Evolutionary conservation across 1,284 basidiomycete genomes (phyloP), one percentile per base, ranked within the genome.

Genomic region (Cryptococcus sp.): DNA sequence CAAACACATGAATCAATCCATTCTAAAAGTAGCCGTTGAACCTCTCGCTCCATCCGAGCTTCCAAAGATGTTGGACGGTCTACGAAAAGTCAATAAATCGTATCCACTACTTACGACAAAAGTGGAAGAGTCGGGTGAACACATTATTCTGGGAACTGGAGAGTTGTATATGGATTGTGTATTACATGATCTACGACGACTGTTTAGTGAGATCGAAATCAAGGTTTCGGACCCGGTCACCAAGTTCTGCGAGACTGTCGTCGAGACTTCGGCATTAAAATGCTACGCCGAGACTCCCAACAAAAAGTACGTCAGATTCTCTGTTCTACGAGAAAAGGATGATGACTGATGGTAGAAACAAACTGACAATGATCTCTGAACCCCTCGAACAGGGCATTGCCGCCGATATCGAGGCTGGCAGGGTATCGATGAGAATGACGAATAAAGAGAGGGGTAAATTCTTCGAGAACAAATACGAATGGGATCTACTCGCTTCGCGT

Each of bases 141-240:
- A 99, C 74, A 88, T 98, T 52, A 78, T 98, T 49, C 84, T 98
- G 57, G 96, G 96, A 44, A 98, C 96, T 0, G 96, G 96, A 49
- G 96, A 99, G 73, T 78, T 99, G 46, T 98, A 96, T 76, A 80
- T 99, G 64, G 96, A 99, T 73, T 96, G 87, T 60, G 88, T 97
- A 42, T 84, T 99, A 85, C 93, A 98, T 70, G 96, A 99, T 76
- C 77, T 99, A 57, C 82, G 96, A 55, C 83, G 83, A 57, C 72
- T 98, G 57, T 99, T 96, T 77, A 85, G 89, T 43, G 96, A 98
- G 78, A 97, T 98, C 62, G 96, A 99, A 81, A 97, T 99, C 80
- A 98, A 98, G 78, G 92, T 98, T 14, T 97, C 92, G 28, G 96
- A 99, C 78, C 96, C 96, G 1, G 92, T 98, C 25, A 96, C 93